These are phyloP conservation scores for Pelargonium australe DNA, from an alignment of 441 rosid species.

Conservation along the genomic window DNA sequence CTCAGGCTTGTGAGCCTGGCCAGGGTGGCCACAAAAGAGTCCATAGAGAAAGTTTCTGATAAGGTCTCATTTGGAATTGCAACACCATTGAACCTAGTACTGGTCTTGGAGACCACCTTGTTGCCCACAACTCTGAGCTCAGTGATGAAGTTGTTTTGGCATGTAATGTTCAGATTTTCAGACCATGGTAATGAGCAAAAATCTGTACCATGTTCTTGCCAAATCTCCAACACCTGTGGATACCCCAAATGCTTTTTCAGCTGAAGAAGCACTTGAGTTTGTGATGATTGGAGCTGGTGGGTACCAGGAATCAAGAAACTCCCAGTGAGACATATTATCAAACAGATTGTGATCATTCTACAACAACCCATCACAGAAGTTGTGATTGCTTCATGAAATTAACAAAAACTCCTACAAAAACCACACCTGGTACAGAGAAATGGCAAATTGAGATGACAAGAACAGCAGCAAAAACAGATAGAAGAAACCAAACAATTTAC, in stretches of 20 bases:
- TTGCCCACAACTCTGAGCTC: conserved; percentile 80
- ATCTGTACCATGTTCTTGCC: too few relatives aligned
- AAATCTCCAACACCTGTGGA: conserved; percentile 24
- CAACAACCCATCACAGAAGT: conserved; percentile 34
- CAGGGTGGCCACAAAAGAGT: conserved; percentile 58
- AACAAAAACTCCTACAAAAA: background rate
- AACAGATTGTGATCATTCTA: conserved; percentile 21
- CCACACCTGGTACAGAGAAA: conserved; percentile 10
- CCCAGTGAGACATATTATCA: conserved; percentile 43
- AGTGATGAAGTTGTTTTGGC: conserved; percentile 51
- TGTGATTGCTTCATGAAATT: background rate
- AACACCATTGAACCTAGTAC: conserved; percentile 49
- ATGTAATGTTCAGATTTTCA: conserved; percentile 45
- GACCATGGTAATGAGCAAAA: conserved; percentile 41
- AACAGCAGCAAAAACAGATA: background rate
- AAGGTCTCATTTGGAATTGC: conserved; percentile 49
- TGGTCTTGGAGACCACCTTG: conserved; percentile 34
- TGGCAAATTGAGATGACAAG: background rate
- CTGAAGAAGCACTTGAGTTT: conserved; percentile 73
- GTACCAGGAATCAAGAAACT: conserved; percentile 38
- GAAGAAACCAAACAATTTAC: conserved; percentile 8
- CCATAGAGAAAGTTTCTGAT: conserved; percentile 57
- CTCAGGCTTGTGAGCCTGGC: conserved; percentile 51
- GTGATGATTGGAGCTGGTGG: conserved; percentile 67
- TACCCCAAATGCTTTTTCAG: conserved; percentile 65